Percentiles rank a stretch among this genome's conserved stretches.
Conservation (phyloP, 2,329 filamentous ascomycete genomes). For the Helotiales sp. region DNA sequence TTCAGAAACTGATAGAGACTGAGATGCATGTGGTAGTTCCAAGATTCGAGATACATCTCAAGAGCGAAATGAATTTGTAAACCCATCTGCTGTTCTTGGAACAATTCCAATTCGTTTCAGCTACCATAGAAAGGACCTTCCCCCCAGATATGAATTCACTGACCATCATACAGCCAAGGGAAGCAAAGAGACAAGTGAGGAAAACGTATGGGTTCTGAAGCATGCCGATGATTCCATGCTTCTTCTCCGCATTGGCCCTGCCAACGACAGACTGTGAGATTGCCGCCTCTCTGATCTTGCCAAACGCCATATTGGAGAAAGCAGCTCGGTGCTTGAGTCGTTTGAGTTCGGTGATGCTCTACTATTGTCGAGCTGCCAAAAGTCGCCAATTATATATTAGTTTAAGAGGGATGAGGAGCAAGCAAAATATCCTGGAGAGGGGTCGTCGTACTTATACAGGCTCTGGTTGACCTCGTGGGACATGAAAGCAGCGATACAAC, state of each 20-base stretch:
- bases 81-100: no score
- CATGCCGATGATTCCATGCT: conserved; percentile 41
- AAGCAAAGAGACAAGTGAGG: conserved; percentile 38
- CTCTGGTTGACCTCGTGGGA: neutral
- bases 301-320: neutral
- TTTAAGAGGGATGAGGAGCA: neutral
- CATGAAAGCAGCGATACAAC: neutral
- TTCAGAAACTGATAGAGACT: no score
- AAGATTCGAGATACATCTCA: no score
- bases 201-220: conserved; percentile 43
- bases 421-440: neutral
- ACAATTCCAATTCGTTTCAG: no score
- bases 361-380: neutral
- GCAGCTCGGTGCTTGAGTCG: neutral
- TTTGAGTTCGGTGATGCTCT: no score
- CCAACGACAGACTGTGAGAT: conserved; percentile 40
- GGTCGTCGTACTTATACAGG: neutral
- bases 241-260: conserved; percentile 39
- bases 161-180: conserved; percentile 30
- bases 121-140: no score
- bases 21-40: no score
- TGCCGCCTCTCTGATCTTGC: conserved; percentile 1
- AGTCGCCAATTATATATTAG: neutral
- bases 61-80: no score
- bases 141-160: no score